These are phyloP conservation scores for Diaporthe helianthi DNA, from an alignment of 2,329 filamentous ascomycete genomes.

Conservation along the genomic window DNA sequence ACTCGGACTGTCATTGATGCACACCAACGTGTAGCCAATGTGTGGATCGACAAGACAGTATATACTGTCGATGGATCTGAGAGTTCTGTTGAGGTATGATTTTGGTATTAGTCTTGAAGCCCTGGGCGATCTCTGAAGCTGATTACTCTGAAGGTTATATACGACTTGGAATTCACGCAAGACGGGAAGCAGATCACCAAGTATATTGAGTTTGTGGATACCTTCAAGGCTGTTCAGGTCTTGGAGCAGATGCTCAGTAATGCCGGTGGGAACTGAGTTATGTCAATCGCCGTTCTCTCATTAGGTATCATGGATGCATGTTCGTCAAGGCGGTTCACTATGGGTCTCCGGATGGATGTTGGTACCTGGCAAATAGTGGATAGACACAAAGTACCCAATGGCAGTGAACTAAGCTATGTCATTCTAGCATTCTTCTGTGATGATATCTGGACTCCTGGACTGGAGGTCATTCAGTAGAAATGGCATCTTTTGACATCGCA, in stretches of 20 bases:
- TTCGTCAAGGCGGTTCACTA: background rate
- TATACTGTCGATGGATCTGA: slow-evolving; percentile 29
- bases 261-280: slow-evolving; percentile 4
- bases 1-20: slow-evolving; percentile 36
- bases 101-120: background rate
- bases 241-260: slow-evolving; percentile 37
- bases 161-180: slow-evolving; percentile 36
- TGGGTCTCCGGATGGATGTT: background rate
- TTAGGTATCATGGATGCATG: background rate
- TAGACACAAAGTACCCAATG: background rate
- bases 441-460: too few relatives aligned
- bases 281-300: background rate
- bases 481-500: too few relatives aligned
- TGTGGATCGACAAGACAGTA: slow-evolving; percentile 37
- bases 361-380: background rate
- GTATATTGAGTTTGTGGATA: slow-evolving; percentile 38
- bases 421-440: background rate
- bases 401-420: background rate
- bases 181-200: slow-evolving; percentile 36
- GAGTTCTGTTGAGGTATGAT: slow-evolving; percentile 34
- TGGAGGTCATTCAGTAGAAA: too few relatives aligned
- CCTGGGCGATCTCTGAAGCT: background rate
- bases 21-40: slow-evolving; percentile 25
- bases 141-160: slow-evolving; percentile 27
- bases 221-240: slow-evolving; percentile 36